Evolutionary conservation across 441 rosid species (phyloP).

Genomic region (Mallotus japonicus): DNA sequence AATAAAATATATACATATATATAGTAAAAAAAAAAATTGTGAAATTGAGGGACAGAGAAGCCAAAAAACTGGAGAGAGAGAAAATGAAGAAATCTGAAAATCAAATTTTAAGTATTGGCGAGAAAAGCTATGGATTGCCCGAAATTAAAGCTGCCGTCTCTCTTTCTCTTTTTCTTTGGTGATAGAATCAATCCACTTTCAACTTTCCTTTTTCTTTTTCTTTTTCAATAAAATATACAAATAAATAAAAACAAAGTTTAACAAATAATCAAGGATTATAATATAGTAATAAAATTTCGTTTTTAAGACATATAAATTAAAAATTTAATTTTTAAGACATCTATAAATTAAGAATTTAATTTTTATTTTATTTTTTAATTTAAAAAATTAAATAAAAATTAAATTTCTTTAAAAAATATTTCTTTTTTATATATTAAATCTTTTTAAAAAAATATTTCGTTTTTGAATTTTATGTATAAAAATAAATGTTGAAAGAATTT

Average conservation of each 20-base stretch:
- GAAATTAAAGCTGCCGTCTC: slow-evolving; percentile 28
- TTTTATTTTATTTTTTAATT: too few relatives aligned
- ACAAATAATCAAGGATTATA: too few relatives aligned
- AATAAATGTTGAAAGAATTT: too few relatives aligned
- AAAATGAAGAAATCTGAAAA: background rate
- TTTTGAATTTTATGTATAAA: too few relatives aligned
- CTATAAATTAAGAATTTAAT: too few relatives aligned
- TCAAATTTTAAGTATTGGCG: slow-evolving; percentile 25
- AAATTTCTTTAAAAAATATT: too few relatives aligned
- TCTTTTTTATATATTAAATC: too few relatives aligned
- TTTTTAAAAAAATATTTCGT: too few relatives aligned
- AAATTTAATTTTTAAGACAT: too few relatives aligned
- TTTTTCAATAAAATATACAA: background rate
- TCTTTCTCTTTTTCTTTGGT: slow-evolving; percentile 13
- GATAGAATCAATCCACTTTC: slow-evolving; percentile 24
- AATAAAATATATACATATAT: background rate
- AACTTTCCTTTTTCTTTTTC: background rate
- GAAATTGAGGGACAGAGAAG: background rate
- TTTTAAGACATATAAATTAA: too few relatives aligned
- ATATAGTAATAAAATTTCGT: too few relatives aligned
- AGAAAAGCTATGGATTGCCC: slow-evolving; percentile 32
- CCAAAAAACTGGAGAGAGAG: background rate
- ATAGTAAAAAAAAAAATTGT: background rate
- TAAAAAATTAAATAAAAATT: too few relatives aligned
- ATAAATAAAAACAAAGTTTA: background rate